These are phyloP conservation scores for Daldinia decipiens DNA, from an alignment of 495 filamentous ascomycete genomes.

Conservation along the genomic window DNA sequence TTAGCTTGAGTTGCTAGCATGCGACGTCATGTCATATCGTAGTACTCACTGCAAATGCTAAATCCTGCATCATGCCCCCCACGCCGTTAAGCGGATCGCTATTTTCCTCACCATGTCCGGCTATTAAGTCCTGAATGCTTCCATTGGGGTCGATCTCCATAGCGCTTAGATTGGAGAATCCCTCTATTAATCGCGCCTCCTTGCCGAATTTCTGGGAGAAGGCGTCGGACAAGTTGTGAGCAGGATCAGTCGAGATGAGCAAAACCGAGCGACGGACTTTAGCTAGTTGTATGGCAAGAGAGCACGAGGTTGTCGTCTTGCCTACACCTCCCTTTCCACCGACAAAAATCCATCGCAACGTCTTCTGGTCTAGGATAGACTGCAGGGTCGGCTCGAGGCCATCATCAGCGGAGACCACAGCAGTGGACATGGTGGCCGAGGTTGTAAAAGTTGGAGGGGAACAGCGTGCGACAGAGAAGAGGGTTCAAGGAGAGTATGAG, in stretches of 20 bases:
- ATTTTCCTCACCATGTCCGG: conserved; percentile 78
- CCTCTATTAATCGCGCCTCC: conserved; percentile 91
- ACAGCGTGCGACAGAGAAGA: conserved; percentile 22
- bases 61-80: conserved; percentile 73
- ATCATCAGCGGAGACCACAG: conserved; percentile 73
- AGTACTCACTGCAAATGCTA: conserved; percentile 67
- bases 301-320: conserved; percentile 98
- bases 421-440: conserved; percentile 64
- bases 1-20: conserved; percentile 29
- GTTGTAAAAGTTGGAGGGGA: neutral
- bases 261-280: conserved; percentile 94
- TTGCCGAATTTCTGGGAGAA: conserved; percentile 99
- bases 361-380: conserved; percentile 91
- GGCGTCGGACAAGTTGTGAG: conserved; percentile 97
- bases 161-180: conserved; percentile 91
- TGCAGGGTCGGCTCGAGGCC: conserved; percentile 90
- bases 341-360: conserved; percentile 98
- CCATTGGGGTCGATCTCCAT: conserved; percentile 99
- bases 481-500: conserved; percentile 4
- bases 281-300: conserved; percentile 96
- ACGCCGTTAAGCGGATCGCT: conserved; percentile 67
- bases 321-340: conserved; percentile 99
- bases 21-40: neutral
- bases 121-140: conserved; percentile 93
- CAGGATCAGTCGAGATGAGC: conserved; percentile 97